These are phyloP conservation scores for Cicer pinnatifidum DNA, from an alignment of 306 rosid species.

Conservation along the genomic window DNA sequence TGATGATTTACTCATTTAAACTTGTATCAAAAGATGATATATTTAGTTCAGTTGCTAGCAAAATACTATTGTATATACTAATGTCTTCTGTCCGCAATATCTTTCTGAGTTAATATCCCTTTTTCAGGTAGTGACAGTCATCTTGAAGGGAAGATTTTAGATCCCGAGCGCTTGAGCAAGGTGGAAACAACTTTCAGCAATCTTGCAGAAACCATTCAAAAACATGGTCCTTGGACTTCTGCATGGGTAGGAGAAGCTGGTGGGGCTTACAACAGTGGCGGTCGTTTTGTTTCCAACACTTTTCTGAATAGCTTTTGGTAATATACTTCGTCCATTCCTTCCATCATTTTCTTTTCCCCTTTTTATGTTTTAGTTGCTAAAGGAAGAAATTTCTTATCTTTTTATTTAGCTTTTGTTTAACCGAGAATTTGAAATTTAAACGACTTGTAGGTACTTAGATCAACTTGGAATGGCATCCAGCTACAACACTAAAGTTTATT, in stretches of 20 bases:
- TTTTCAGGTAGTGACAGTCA: constrained; percentile 70
- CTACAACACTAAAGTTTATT: constrained; percentile 74
- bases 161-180: constrained; percentile 66
- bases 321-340: constrained; percentile 43
- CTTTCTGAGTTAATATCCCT: constrained; percentile 34
- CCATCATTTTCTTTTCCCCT: constrained; percentile 12
- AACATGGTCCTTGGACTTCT: constrained; percentile 79
- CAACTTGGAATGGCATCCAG: constrained; percentile 91
- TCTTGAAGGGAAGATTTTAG: constrained; percentile 66
- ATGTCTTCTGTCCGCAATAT: neutral
- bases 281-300: constrained; percentile 75
- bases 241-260: constrained; percentile 99
- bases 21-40: constrained; percentile 1
- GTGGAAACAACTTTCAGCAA: constrained; percentile 56
- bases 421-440: constrained; percentile 30
- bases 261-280: constrained; percentile 92
- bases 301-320: constrained; percentile 93
- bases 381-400: neutral
- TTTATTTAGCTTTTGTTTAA: constrained; percentile 24
- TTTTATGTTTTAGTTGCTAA: neutral
- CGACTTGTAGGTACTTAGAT: constrained; percentile 81
- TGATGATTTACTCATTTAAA: neutral
- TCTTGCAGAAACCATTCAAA: constrained; percentile 62
- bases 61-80: constrained; percentile 10
- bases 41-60: constrained; percentile 4